Base-by-base conservation (phyloP, 306 rosid species). In the Vicia sativa region DNA sequence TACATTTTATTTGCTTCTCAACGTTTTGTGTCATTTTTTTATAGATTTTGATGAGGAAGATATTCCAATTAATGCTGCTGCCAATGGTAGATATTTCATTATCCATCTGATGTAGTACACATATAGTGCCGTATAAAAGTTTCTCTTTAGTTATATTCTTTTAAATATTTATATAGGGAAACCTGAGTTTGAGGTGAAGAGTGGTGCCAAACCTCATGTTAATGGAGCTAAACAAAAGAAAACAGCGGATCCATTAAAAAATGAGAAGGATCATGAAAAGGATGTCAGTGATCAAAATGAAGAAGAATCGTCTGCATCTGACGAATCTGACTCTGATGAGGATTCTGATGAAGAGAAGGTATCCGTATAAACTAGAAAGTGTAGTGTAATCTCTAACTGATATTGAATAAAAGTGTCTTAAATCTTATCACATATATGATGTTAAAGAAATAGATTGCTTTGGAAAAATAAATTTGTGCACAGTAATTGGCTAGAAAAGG, bases 341-440 rank as follows among this genome's bases (percentile, higher is more conserved):
- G 84, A 74, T 35, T 75, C 84, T 70, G 79, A 73, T 73, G 84
- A 74, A 18, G 82, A 73, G 9, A 60, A 72, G 70, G 63, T 68
- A 53, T 54, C 34, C 25, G 19, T 29, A 58, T 56, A 35, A 49
- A 45, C 41, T 77, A 44, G 72, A 53, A 62, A 21, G 25, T 69
- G 60, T 25, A 38, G 15, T 62, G 15, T 49, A 69, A 54, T 45
- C 13, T 69, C 34, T 70, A 26, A 54, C n/a, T n/a, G n/a, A n/a
- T n/a, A n/a, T 69, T 45, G 10, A 21, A 21, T 25, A 25, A 25
- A 25, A 25, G 28, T 26, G 35, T 15, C 15, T 62, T 21, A 21
- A 42, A 13, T 50, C 45, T 21, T 21, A 21, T 21, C 23, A 21
- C 23, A 21, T 21, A 21, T 21, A 21, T 21, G 23, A 1, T 1